These are phyloP conservation scores for Penicillium capsulatum DNA, from an alignment of 2,329 filamentous ascomycete genomes.

Conservation along the genomic window DNA sequence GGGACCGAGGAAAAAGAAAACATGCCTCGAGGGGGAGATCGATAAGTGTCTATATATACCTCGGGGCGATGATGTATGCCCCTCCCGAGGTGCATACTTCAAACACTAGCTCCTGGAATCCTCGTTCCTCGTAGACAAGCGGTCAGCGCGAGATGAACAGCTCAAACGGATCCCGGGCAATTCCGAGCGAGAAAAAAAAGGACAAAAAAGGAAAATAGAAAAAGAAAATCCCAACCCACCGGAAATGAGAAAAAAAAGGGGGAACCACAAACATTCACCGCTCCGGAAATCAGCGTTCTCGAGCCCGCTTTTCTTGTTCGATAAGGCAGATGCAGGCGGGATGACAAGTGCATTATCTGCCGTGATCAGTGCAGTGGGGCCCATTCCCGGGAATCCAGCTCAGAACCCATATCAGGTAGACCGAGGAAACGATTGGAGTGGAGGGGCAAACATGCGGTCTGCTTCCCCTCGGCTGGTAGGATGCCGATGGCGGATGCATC, in stretches of 20 bases:
- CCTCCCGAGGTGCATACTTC: conserved; percentile 5
- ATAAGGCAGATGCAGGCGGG: conserved; percentile 20
- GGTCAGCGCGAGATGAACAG: conserved; percentile 6
- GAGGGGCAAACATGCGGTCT: conserved; percentile 14
- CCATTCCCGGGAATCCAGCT: no score
- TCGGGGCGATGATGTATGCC: neutral
- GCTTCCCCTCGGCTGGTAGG: neutral
- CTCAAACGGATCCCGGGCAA: conserved; percentile 4
- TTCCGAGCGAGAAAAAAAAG: conserved; percentile 3
- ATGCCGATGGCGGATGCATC: conserved; percentile 2
- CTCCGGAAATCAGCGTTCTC: neutral
- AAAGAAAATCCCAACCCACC: no score
- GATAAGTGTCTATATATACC: neutral
- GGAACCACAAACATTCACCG: neutral
- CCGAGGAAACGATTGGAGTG: conserved; percentile 8
- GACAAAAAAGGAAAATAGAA: neutral
- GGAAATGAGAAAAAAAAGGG: neutral
- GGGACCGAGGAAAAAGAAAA: conserved; percentile 10
- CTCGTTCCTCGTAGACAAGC: no score
- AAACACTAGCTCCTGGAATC: conserved; percentile 15
- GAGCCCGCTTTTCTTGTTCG: neutral
- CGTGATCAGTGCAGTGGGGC: conserved; percentile 12
- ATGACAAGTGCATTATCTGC: conserved; percentile 24
- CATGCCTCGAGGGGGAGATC: neutral
- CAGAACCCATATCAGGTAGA: neutral